phyloP scores from a whole-genome alignment of 164 flowering plant genomes.

The Cinnamomum micranthum region DNA sequence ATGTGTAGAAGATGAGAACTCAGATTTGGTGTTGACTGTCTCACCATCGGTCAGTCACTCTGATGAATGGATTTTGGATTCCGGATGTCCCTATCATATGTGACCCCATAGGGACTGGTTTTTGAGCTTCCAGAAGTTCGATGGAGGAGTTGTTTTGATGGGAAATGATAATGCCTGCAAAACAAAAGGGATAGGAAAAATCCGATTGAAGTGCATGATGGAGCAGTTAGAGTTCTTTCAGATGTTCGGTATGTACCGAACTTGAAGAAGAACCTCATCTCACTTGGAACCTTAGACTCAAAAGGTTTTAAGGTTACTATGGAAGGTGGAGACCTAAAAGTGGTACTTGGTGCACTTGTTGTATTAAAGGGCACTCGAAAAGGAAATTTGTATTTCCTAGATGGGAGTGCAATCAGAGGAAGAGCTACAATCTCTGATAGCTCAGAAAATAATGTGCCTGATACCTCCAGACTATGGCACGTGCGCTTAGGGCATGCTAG shows the following conservation, averaged over 20 bases:
- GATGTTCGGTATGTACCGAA: neutral
- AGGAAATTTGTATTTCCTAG: neutral
- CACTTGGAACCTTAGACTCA: neutral
- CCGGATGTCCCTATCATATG: constrained; percentile 8
- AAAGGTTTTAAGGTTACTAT: neutral
- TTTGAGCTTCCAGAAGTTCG: too few relatives aligned
- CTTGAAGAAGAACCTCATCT: neutral
- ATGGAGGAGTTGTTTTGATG: too few relatives aligned
- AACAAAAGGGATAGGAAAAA: constrained; percentile 1
- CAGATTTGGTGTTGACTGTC: neutral
- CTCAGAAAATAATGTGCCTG: neutral
- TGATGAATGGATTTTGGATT: neutral
- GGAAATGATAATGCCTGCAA: too few relatives aligned
- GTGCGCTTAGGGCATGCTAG: neutral
- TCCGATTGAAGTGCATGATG: constrained; percentile 8
- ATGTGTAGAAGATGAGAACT: neutral
- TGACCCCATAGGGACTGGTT: neutral
- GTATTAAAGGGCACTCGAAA: neutral
- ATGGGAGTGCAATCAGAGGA: neutral
- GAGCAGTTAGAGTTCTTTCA: neutral
- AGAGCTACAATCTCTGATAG: neutral
- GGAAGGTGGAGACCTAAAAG: neutral
- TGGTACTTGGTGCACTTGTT: neutral
- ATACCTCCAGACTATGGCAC: neutral
- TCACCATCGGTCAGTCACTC: neutral